phyloP scores from a whole-genome alignment of 1,284 basidiomycete species.

The Agaricales sp. region DNA sequence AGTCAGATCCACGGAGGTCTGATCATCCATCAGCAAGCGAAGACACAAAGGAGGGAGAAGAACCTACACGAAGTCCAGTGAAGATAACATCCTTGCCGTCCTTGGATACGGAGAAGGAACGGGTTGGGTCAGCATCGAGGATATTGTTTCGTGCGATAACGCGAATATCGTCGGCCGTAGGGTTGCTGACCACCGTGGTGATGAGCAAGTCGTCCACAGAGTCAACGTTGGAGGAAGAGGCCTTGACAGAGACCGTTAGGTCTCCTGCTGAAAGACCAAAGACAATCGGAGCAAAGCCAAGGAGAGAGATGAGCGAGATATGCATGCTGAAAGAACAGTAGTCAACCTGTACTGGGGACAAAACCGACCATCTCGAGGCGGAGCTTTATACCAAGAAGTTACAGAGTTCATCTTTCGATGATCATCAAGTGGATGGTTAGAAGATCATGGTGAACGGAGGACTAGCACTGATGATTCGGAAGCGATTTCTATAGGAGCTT shows the following conservation, averaged over 20 bases:
- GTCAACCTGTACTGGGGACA: not conserved
- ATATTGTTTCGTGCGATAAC: slow-evolving; percentile 1
- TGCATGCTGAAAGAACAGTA: not conserved
- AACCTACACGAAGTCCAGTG: not conserved
- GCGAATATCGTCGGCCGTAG: slow-evolving; percentile 3
- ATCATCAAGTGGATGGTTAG: too few species aligned
- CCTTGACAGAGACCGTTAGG: not conserved
- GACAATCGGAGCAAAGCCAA: not conserved
- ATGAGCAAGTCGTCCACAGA: not conserved
- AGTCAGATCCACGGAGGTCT: not conserved
- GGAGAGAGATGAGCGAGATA: not conserved
- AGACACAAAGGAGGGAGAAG: not conserved
- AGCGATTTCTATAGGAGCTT: too few species aligned
- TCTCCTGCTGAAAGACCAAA: not conserved
- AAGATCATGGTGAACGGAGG: too few species aligned
- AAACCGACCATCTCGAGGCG: not conserved
- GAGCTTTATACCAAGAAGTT: not conserved
- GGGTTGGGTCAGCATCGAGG: slow-evolving; percentile 9
- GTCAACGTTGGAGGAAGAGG: not conserved
- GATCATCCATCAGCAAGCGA: not conserved
- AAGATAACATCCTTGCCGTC: slow-evolving; percentile 1
- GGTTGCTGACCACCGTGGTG: not conserved
- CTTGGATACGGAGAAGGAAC: not conserved
- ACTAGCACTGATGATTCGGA: too few species aligned
- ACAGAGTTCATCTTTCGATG: too few species aligned